phyloP scores from a whole-genome alignment of 202 grass and related monocot species.

The Zoysia matrella region DNA sequence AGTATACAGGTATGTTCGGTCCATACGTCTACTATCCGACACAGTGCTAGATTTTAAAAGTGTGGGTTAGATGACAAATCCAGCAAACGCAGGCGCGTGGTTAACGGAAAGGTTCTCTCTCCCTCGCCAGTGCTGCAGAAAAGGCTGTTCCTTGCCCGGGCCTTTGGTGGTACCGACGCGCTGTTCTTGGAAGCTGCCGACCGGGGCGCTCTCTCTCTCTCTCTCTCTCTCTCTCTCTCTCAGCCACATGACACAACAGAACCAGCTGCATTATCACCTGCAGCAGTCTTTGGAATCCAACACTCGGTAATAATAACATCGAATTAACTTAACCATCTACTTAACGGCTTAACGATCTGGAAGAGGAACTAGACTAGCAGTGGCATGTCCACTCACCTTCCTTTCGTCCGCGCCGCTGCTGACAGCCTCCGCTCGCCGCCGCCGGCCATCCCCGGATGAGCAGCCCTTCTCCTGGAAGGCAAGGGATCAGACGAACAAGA shows the following conservation, averaged over 20 bases:
- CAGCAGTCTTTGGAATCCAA: slow-evolving; percentile 5
- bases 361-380: background rate
- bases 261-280: background rate
- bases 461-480: slow-evolving; percentile 2
- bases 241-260: slow-evolving; percentile 16
- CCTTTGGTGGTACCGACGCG: slow-evolving; percentile 35
- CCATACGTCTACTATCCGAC: no score
- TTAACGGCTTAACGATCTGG: background rate
- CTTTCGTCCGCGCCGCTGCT: background rate
- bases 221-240: no score
- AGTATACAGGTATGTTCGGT: no score
- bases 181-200: slow-evolving; percentile 49
- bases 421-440: slow-evolving; percentile 30
- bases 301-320: background rate
- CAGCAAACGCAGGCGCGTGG: slow-evolving; percentile 25
- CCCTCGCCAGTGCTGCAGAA: slow-evolving; percentile 9
- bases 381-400: slow-evolving; percentile 42
- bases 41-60: slow-evolving; percentile 19
- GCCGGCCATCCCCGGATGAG: background rate
- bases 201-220: background rate
- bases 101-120: slow-evolving; percentile 27
- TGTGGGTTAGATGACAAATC: slow-evolving; percentile 15
- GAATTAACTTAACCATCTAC: background rate
- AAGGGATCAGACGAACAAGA: background rate
- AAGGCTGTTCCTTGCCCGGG: slow-evolving; percentile 26